A percentile compares a stretch with the other conserved stretches of the same genome.
These are phyloP conservation scores for Populus nigra DNA, from an alignment of 345 rosid species.

Conservation along the genomic window DNA sequence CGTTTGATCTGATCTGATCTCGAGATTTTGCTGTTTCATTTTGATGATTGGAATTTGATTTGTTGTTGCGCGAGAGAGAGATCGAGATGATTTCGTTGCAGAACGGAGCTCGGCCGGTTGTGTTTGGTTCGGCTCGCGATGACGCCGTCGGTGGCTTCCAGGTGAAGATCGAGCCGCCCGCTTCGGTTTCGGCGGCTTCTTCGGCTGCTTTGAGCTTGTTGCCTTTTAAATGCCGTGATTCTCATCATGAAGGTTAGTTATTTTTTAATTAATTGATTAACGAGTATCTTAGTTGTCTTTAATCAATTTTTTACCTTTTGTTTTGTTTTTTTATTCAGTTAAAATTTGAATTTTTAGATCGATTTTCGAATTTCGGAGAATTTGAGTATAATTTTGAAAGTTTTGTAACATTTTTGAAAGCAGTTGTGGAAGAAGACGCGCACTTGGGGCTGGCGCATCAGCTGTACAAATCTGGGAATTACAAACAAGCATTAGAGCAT, in stretches of 20 bases:
- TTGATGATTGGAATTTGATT: slow-evolving; percentile 21
- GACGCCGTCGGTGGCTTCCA: slow-evolving; percentile 31
- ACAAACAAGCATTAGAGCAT: slow-evolving; percentile 76
- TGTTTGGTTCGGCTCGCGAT: slow-evolving; percentile 40
- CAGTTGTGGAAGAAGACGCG: slow-evolving; percentile 54
- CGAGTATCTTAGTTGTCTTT: no score
- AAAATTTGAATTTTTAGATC: slow-evolving; percentile 10
- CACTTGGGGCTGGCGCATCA: slow-evolving; percentile 78
- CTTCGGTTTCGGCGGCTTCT: slow-evolving; percentile 7
- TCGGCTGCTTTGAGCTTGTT: slow-evolving; percentile 46
- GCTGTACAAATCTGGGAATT: slow-evolving; percentile 75
- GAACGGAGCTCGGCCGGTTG: slow-evolving; percentile 42
- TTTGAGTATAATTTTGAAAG: neutral
- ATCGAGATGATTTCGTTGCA: slow-evolving; percentile 54
- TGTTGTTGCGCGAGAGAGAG: neutral
- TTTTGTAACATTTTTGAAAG: neutral
- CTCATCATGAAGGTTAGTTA: slow-evolving; percentile 42
- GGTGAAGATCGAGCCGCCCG: slow-evolving; percentile 51
- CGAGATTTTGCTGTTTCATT: slow-evolving; percentile 9
- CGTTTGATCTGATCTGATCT: slow-evolving; percentile 32
- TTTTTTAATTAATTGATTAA: neutral
- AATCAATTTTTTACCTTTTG: neutral
- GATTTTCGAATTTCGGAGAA: neutral
- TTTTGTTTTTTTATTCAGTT: neutral
- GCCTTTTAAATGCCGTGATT: slow-evolving; percentile 37